Conservation (phyloP, 2,329 filamentous ascomycete species). For the Cytospora leucostoma region DNA sequence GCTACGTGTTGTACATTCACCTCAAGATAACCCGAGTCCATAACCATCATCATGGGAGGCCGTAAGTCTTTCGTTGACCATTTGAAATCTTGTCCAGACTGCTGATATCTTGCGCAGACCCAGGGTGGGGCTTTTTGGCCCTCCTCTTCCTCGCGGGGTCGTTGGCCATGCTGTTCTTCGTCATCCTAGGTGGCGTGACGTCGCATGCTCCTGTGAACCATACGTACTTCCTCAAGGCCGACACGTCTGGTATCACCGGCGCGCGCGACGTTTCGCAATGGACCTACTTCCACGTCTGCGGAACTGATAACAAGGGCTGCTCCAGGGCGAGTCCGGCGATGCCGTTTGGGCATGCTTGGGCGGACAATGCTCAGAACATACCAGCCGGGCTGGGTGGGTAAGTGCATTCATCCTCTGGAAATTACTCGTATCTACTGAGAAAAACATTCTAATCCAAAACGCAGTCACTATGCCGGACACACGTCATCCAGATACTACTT, state of each 20-base stretch:
- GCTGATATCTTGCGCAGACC: constrained; percentile 37
- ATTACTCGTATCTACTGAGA: neutral
- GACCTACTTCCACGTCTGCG: constrained; percentile 89
- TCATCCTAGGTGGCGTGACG: constrained; percentile 59
- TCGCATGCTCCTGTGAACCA: constrained; percentile 60
- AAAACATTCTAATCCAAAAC: neutral
- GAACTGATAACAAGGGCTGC: constrained; percentile 65
- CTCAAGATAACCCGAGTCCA: neutral
- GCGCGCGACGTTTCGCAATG: constrained; percentile 73
- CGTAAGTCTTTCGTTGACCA: constrained; percentile 9
- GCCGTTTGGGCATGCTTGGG: constrained; percentile 72
- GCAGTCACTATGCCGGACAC: constrained; percentile 45
- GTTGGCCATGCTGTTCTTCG: constrained; percentile 58
- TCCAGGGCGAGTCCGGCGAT: constrained; percentile 61
- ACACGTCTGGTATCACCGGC: constrained; percentile 71
- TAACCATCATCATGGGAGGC: constrained; percentile 23
- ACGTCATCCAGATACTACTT: constrained; percentile 67
- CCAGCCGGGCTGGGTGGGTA: constrained; percentile 52
- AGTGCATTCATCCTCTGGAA: neutral
- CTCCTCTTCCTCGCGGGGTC: constrained; percentile 53
- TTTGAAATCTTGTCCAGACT: neutral
- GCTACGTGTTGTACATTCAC: neutral
- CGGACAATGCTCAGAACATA: constrained; percentile 46
- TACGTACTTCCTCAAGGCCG: constrained; percentile 84
- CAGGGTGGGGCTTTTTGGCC: constrained; percentile 44